These are phyloP conservation scores for Ascocoryne sarcoides DNA, from an alignment of 2,329 filamentous ascomycete species.

Conservation along the genomic window DNA sequence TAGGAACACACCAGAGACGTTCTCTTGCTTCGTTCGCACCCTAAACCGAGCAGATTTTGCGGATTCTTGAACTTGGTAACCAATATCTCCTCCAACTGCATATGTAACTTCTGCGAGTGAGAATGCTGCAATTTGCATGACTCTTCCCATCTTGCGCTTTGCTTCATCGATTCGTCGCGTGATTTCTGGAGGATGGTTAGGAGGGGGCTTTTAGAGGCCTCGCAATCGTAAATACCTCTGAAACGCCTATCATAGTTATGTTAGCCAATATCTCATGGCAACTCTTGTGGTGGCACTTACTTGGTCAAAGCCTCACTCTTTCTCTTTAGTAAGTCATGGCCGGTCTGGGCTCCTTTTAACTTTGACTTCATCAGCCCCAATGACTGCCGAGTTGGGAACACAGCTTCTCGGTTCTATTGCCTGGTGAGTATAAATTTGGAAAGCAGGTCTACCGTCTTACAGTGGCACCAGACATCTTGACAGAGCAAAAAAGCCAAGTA, in stretches of 20 bases:
- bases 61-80: slow-evolving; percentile 95
- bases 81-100: slow-evolving; percentile 89
- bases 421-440: slow-evolving; percentile 10
- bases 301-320: slow-evolving; percentile 98
- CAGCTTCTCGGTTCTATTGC: slow-evolving; percentile 78
- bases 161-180: slow-evolving; percentile 96
- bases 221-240: slow-evolving; percentile 55
- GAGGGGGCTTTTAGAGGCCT: no score
- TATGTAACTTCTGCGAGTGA: slow-evolving; percentile 96
- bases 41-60: slow-evolving; percentile 89
- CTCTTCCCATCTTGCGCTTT: slow-evolving; percentile 97
- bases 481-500: not conserved
- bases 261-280: no score
- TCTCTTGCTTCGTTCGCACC: slow-evolving; percentile 91
- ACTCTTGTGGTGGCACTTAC: slow-evolving; percentile 41
- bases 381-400: slow-evolving; percentile 96
- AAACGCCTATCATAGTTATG: slow-evolving; percentile 55
- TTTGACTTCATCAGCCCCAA: slow-evolving; percentile 96
- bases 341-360: slow-evolving; percentile 85
- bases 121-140: slow-evolving; percentile 98
- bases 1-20: slow-evolving; percentile 92
- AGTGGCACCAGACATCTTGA: slow-evolving; percentile 44
- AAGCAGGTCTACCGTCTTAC: slow-evolving; percentile 28
- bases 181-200: slow-evolving; percentile 58
- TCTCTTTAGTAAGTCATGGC: slow-evolving; percentile 89